These are phyloP conservation scores for Xylaria sp. DNA, from an alignment of 2,329 filamentous ascomycete genomes.

Conservation along the genomic window DNA sequence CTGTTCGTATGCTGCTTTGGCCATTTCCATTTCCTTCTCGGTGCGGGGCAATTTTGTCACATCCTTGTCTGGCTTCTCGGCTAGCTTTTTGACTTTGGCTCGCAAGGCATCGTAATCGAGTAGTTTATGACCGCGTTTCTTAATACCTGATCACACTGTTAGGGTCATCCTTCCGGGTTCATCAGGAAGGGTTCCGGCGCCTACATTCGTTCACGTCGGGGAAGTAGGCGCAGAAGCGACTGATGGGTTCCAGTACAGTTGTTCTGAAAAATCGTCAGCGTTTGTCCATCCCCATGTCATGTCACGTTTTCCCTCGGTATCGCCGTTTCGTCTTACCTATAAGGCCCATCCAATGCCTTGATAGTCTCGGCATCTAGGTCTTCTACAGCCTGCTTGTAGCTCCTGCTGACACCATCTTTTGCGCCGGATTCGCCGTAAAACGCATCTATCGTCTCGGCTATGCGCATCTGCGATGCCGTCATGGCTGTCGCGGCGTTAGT, in stretches of 20 bases:
- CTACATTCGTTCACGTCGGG: constrained; percentile 97
- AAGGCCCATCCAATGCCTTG: constrained; percentile 96
- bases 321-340: constrained; percentile 64
- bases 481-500: constrained; percentile 61
- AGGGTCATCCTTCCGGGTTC: constrained; percentile 27
- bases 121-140: constrained; percentile 98
- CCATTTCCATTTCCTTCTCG: constrained; percentile 96
- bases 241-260: constrained; percentile 95
- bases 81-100: constrained; percentile 94
- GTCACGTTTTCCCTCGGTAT: background rate
- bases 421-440: constrained; percentile 98
- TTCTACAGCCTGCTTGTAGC: constrained; percentile 98
- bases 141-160: constrained; percentile 74
- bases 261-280: constrained; percentile 61
- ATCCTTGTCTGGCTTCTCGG: constrained; percentile 99
- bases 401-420: constrained; percentile 92
- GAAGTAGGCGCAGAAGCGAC: constrained; percentile 97
- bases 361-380: constrained; percentile 98
- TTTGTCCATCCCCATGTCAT: background rate
- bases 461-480: constrained; percentile 99
- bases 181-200: constrained; percentile 43
- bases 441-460: constrained; percentile 98
- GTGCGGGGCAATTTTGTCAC: constrained; percentile 94
- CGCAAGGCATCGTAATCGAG: constrained; percentile 97
- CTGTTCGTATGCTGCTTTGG: constrained; percentile 92